Evolutionary conservation across 1,284 basidiomycete species (phyloP).

Genomic region (Acaromyces ingoldii): DNA sequence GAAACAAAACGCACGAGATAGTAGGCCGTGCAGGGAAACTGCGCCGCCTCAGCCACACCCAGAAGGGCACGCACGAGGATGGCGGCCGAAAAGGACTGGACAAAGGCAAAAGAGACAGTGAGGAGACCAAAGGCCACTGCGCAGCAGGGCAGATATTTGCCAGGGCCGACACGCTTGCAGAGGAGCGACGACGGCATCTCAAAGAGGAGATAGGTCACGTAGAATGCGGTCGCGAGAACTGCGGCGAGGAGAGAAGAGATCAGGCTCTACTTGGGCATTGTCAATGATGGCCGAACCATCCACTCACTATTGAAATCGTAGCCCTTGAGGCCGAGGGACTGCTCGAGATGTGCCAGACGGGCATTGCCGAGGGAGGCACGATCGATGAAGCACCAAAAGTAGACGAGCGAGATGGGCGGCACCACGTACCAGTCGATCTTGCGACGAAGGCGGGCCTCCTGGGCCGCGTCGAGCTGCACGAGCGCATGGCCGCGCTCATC

Average conservation of each 20-base stretch:
- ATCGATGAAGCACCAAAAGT: slow-evolving; percentile 13
- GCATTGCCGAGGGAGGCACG: slow-evolving; percentile 16
- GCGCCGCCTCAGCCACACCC: slow-evolving; percentile 47
- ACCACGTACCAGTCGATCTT: slow-evolving; percentile 40
- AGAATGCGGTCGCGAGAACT: slow-evolving; percentile 64
- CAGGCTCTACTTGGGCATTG: slow-evolving; percentile 28
- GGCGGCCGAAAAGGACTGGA: slow-evolving; percentile 16
- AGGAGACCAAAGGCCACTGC: slow-evolving; percentile 26
- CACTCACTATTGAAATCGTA: slow-evolving; percentile 20
- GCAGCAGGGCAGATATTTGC: background rate
- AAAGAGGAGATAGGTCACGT: slow-evolving; percentile 73
- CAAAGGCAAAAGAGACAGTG: slow-evolving; percentile 31
- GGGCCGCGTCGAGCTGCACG: no score
- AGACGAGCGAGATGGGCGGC: slow-evolving; percentile 23
- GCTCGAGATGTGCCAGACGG: slow-evolving; percentile 24
- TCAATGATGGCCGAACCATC: slow-evolving; percentile 41
- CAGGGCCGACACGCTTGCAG: slow-evolving; percentile 41
- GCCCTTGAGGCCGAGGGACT: slow-evolving; percentile 41
- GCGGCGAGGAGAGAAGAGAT: slow-evolving; percentile 51
- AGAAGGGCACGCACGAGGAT: slow-evolving; percentile 49
- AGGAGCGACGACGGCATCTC: slow-evolving; percentile 62
- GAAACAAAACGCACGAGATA: slow-evolving; percentile 38
- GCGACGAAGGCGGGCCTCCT: slow-evolving; percentile 15
- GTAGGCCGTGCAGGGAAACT: slow-evolving; percentile 46
- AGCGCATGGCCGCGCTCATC: no score